Base-by-base conservation (phyloP, 23 red algal genomes). In the Gracilaria caudata region DNA sequence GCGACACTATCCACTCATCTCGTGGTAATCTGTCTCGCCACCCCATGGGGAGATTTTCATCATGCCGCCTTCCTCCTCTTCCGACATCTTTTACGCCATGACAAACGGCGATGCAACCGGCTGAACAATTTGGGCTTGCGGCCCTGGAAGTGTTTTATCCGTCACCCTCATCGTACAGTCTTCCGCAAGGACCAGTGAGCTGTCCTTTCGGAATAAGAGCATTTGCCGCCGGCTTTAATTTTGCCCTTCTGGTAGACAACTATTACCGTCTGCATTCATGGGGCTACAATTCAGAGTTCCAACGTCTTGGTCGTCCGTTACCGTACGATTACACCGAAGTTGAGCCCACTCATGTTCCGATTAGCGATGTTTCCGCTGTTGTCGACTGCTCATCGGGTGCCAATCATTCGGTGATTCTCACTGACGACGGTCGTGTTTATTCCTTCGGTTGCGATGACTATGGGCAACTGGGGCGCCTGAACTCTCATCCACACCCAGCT, bases 231-330 rank as follows among this genome's bases (percentile, higher is more conserved):
- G 70, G 70, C 25, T 75, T 75, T 20, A 75, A 75, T 49, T 75
- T 75, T 19, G 70, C 70, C 43, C 70, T 75, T 21, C 19, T 75
- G 20, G 19, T 75, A 19, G 70, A 75, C 70, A n/a, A 47, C 37
- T 43, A 24, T 21, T 75, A 43, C 33, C 70, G 43, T 0, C 7
- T 75, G 24, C 43, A 75, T 34, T 75, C 70, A 47, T 75, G 70
- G 70, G 70, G 70, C 37, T 75, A 26, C 40, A 75, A 75, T 29
- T 43, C 70, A 32, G 70, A 75, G 43, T 75, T 75, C 29, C 70
- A 75, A 16, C 70, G 70, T n/a, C 70, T 75, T 29, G 70, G 70
- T 7, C 70, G 70, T 16, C 25, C 70, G 0, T 1, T 47, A 3
- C 17, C 70, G 9, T 1, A 6, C 13, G 21, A 75, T 7, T 21